These are phyloP conservation scores for Trametes pubescens DNA, from an alignment of 1,284 basidiomycete species.

Conservation along the genomic window DNA sequence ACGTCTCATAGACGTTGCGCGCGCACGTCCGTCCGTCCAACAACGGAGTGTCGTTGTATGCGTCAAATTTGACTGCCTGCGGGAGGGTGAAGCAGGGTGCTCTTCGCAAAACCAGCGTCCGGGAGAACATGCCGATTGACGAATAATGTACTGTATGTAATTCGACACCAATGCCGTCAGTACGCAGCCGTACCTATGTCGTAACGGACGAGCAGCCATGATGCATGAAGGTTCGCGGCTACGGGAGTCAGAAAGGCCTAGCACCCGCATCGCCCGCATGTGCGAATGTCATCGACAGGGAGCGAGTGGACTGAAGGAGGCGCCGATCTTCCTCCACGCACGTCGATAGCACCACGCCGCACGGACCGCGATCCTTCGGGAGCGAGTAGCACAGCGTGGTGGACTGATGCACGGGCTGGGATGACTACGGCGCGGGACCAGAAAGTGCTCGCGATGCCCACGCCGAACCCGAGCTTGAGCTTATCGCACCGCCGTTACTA, in stretches of 20 bases:
- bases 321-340: not conserved
- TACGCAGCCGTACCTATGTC: not conserved
- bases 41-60: too few relatives aligned
- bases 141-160: too few relatives aligned
- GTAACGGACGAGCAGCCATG: not conserved
- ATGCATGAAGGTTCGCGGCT: not conserved
- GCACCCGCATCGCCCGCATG: not conserved
- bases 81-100: not conserved
- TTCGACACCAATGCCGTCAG: not conserved
- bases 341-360: not conserved
- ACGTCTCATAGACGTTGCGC: too few relatives aligned
- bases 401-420: not conserved
- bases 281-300: not conserved
- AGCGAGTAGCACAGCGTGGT: not conserved
- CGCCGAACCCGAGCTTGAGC: constrained; percentile 8
- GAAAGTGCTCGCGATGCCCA: not conserved
- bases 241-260: not conserved
- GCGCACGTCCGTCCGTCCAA: too few relatives aligned
- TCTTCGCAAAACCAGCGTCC: not conserved
- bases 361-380: not conserved
- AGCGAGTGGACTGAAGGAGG: not conserved
- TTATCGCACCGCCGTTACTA: constrained; percentile 14
- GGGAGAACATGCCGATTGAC: not conserved
- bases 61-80: too few relatives aligned
- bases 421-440: not conserved